Base-by-base conservation (phyloP, 495 filamentous ascomycete genomes). In the Bacidia rubella region DNA sequence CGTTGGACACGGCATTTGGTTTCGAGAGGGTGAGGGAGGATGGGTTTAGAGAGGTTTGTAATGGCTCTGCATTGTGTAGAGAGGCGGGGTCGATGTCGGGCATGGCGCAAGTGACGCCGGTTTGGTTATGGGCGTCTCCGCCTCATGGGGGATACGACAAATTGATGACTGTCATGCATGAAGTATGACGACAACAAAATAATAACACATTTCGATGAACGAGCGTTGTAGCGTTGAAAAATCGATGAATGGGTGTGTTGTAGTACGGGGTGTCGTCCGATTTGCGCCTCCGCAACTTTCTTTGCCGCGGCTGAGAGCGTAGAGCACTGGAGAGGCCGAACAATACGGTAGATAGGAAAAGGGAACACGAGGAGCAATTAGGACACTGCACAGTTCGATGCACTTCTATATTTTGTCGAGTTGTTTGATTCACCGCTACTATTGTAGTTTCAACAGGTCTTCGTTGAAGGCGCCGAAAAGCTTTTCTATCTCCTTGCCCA, bases 31-130 rank as follows among this genome's bases (percentile, higher is more conserved):
- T 68, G 60, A 87, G 84, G 23, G 75, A 72, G 49, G 76, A 61
- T 26, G 83, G 63, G 41, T 78, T 70, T 24, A 50, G 47, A 29
- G 81, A 73, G 2, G 79, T 80, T 35, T 82, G 67, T 24, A 67
- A 53, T 65, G 69, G 81, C 70, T 77, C 75, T 66, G 71, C 78
- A 61, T 84, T 81, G 73, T 83, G 87, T 65, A 90, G 69, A 57
- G 85, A 83, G 63, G 85, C 82, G 64, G 85, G 85, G 70, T 90
- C 85, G 70, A 88, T 89, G 75, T 90, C 79, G 38, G 78, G 83
- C 85, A 89, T 89, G 62, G 62, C 70, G 55, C 22, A 35, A 25
- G 12, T 15, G 25, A 39, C 47, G 47, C 27, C 3, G 47, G 32
- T n/a, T 12, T 50, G 12, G 47, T 32, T 50, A 20, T 25, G 47